Percentiles rank a stretch among this genome's conserved stretches.
phyloP scores from a whole-genome alignment of 2,329 filamentous ascomycete genomes.

The Cytospora chrysosperma region DNA sequence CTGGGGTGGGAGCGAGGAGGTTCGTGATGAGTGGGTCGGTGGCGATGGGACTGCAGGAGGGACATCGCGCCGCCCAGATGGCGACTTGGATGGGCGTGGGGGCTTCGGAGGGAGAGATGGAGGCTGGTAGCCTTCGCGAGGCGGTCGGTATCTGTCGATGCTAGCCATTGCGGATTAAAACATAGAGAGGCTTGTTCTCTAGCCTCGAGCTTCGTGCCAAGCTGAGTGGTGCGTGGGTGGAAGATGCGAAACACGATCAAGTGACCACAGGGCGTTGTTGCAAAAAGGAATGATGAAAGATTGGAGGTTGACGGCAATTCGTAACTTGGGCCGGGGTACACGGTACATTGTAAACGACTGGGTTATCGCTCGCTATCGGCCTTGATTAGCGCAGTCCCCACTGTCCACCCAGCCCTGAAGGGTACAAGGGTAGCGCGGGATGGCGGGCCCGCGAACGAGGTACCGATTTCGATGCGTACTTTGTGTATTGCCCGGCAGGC shows the following conservation, averaged over 20 bases:
- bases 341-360: background rate
- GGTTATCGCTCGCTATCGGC: constrained; percentile 17
- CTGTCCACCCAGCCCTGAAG: background rate
- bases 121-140: constrained; percentile 57
- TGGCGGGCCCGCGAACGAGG: background rate
- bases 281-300: constrained; percentile 10
- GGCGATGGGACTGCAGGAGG: constrained; percentile 63
- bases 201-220: background rate
- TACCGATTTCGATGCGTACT: background rate
- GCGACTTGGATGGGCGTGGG: constrained; percentile 50
- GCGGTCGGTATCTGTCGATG: constrained; percentile 58
- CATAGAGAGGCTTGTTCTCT: constrained; percentile 21
- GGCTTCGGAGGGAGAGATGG: constrained; percentile 43
- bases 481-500: no score
- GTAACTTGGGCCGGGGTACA: background rate
- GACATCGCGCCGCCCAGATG: constrained; percentile 51
- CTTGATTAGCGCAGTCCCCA: constrained; percentile 7
- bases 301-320: background rate
- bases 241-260: background rate
- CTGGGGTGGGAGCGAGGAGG: constrained; percentile 53
- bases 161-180: constrained; percentile 50
- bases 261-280: background rate
- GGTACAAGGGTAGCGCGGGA: background rate
- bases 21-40: constrained; percentile 54
- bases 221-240: background rate